A percentile compares a stretch with the other conserved stretches of the same genome.
Conservation (phyloP, 352 stramenopile species). For the Phytophthora crassamura region DNA sequence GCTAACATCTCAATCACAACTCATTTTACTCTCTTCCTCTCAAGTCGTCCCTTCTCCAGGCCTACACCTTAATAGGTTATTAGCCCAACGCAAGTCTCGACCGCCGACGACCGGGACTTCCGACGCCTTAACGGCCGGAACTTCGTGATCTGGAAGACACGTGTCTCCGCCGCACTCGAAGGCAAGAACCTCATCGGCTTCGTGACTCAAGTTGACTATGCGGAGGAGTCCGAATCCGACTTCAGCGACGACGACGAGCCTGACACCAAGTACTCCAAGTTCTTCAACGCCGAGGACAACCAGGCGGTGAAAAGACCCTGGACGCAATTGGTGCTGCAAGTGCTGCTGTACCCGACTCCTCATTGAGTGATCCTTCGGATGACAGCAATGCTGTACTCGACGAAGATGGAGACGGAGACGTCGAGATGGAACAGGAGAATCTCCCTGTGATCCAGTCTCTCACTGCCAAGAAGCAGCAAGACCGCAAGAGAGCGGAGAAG, state of each 20-base stretch:
- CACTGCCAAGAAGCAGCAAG: too few relatives aligned
- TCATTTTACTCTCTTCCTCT: too few relatives aligned
- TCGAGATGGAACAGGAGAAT: too few relatives aligned
- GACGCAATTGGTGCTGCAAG: background rate
- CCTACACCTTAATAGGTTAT: background rate
- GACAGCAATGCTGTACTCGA: too few relatives aligned
- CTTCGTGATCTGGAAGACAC: background rate
- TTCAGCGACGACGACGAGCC: constrained; percentile 1
- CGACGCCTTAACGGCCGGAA: background rate
- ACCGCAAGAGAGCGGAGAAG: too few relatives aligned
- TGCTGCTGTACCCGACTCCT: background rate
- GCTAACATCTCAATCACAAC: too few relatives aligned
- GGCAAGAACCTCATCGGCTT: background rate
- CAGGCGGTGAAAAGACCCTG: background rate
- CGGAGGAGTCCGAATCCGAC: background rate
- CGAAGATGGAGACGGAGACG: too few relatives aligned
- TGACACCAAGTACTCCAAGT: background rate
- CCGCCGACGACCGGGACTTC: background rate
- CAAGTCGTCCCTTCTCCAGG: too few relatives aligned
- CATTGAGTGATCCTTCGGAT: background rate
- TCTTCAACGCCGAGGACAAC: background rate
- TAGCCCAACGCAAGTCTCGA: background rate
- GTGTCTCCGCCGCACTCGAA: background rate
- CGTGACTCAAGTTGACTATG: background rate
- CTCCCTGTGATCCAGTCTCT: too few relatives aligned